Percentiles rank a stretch among this genome's conserved stretches.
Conservation (phyloP, 768 basidiomycete species). For the Naganishia onofrii region DNA sequence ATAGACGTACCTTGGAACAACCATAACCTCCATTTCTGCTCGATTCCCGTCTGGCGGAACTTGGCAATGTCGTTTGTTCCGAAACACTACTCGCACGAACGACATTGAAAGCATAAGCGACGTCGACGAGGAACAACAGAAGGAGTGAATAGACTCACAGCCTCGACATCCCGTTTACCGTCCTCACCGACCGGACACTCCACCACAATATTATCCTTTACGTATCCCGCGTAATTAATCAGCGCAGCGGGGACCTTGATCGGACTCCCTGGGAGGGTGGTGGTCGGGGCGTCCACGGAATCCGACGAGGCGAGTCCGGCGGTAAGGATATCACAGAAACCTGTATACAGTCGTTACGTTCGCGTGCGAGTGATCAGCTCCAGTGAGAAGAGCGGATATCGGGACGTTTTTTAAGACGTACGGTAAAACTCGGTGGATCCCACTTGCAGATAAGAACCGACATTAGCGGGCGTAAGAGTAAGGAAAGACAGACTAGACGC, state of each 20-base stretch:
- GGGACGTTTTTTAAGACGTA: no score
- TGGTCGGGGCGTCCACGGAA: not conserved
- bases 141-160: conserved; percentile 53
- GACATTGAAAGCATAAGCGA: not conserved
- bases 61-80: conserved; percentile 71
- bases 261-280: not conserved
- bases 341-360: no score
- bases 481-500: conserved; percentile 17
- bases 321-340: conserved; percentile 45
- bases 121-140: not conserved
- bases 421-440: conserved; percentile 44
- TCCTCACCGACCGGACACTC: conserved; percentile 59
- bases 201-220: conserved; percentile 63
- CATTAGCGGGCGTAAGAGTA: no score
- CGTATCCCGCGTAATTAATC: conserved; percentile 72
- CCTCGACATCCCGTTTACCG: conserved; percentile 53
- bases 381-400: no score
- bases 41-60: conserved; percentile 63
- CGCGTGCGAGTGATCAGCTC: no score
- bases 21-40: conserved; percentile 83
- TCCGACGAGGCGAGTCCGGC: conserved; percentile 31
- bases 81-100: conserved; percentile 64
- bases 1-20: conserved; percentile 64
- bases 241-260: conserved; percentile 53
- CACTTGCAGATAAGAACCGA: conserved; percentile 36